Percentiles rank a stretch among this genome's conserved stretches.
These are phyloP conservation scores for Plasmodium relictum DNA, from an alignment of 169 alveolate genomes.

Conservation along the genomic window DNA sequence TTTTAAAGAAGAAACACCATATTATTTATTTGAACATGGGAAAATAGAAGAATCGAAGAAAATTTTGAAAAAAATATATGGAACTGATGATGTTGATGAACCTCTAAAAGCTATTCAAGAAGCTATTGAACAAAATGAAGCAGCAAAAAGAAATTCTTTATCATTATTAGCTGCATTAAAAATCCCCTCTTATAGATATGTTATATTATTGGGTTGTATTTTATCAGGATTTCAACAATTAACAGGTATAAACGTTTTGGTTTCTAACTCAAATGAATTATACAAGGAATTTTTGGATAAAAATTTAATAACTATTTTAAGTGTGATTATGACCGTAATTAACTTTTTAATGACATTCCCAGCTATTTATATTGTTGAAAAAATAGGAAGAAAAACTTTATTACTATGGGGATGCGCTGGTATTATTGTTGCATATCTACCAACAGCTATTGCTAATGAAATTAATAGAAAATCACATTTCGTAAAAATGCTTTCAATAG, in stretches of 20 bases:
- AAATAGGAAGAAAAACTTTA: slow-evolving; percentile 87
- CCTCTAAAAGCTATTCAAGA: slow-evolving; percentile 75
- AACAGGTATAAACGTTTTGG: slow-evolving; percentile 89
- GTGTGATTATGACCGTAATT: slow-evolving; percentile 78
- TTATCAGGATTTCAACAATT: slow-evolving; percentile 88
- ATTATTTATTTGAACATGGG: slow-evolving; percentile 80
- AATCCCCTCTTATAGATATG: slow-evolving; percentile 82
- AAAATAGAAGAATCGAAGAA: slow-evolving; percentile 79
- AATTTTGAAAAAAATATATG: slow-evolving; percentile 80
- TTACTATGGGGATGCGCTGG: slow-evolving; percentile 82
- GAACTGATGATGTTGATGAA: slow-evolving; percentile 57
- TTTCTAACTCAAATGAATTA: slow-evolving; percentile 87
- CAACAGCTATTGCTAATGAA: slow-evolving; percentile 82
- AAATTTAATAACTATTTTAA: slow-evolving; percentile 78
- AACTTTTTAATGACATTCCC: slow-evolving; percentile 83
- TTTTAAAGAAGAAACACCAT: slow-evolving; percentile 83
- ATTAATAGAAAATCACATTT: slow-evolving; percentile 3
- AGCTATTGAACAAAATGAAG: slow-evolving; percentile 79
- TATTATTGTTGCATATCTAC: slow-evolving; percentile 72
- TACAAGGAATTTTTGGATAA: slow-evolving; percentile 81
- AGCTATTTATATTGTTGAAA: slow-evolving; percentile 83
- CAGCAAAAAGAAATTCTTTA: slow-evolving; percentile 78
- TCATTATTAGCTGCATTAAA: slow-evolving; percentile 78
- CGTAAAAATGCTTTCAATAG: slow-evolving; percentile 68
- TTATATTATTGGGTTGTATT: slow-evolving; percentile 82